Base-by-base conservation (phyloP, 1,284 basidiomycete genomes). In the Pseudozyma thailandica region DNA sequence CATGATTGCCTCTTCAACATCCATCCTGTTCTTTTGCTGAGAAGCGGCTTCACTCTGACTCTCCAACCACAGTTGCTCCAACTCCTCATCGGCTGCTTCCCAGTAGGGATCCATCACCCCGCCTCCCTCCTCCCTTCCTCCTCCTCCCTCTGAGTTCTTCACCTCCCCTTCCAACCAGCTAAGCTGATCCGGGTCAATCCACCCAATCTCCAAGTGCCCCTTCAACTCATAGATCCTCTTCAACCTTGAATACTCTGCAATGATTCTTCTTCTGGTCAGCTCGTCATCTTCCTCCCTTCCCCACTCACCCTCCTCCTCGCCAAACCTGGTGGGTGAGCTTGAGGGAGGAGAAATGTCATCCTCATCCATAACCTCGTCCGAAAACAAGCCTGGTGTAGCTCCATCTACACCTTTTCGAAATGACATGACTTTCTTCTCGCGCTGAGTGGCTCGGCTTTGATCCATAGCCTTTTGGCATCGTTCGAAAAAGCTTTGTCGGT, bases 131-230 rank as follows among this genome's bases (percentile, higher is more conserved):
- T 46, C 3, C 30, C 30, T 9, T 15, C n/a, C 25, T 20, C 25
- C 25, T 37, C 43, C 35, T 47, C 41, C 9, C 6, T 48, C 38
- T 28, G 35, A 31, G 26, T 50, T 43, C 18, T 38, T 25, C 21
- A 25, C 26, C 45, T 70, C 50, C 4, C 46, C 20, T 25, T 74
- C 66, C 12, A 74, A 42, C 62, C 69, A 74, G 5, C 23, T 31
- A 16, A 73, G 23, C 27, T 73, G 60, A 47, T 73, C 71, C 16
- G 71, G 60, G 43, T 69, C 59, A 31, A 74, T 57, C 72, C 72
- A 74, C 2, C 71, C 71, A 16, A 73, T 61, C 45, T 73, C 71
- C 25, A 60, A 20, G 25, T 69, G 52, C 0, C 71, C 71, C 20
- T 63, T 73, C 20, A 61, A 18, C 41, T 73, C 71, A 39, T 73